Evolutionary conservation across 2,329 filamentous ascomycete species (phyloP), one percentile per base, ranked within the genome.

Genomic region (Aspergillus sergii): DNA sequence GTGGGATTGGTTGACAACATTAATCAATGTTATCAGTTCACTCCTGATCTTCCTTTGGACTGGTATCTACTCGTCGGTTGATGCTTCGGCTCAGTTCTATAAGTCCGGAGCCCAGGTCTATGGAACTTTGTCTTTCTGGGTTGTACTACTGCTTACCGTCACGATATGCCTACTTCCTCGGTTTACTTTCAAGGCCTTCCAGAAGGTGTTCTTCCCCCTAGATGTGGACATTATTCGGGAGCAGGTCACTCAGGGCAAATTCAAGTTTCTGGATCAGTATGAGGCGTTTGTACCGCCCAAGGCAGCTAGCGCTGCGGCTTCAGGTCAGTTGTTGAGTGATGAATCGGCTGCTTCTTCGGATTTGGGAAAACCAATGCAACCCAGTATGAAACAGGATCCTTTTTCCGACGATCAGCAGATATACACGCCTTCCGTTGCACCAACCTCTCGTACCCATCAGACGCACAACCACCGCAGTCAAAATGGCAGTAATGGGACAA

Each of bases 181-280:
- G 30, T 97, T 98, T 77, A 86, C 88, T 55, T 85, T 91, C 81
- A 99, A 99, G 81, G 84, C 89, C 36, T 80, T 95, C 57, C 95
- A 98, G 78, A 99, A 99, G 80, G 91, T 97, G 60, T 98, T 93
- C 80, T 92, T 91, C 78, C 95, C 95, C 4, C 90, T 91, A 69
- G 95, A 99, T 72, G 89, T 97, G 63, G 95, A 99, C 76, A 96
- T 99, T 68, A 89, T 99, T 72, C 92, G 95, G 55, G 95, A 99
- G 78, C 93, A 98, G 81, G 88, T 96, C 65, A 87, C 87, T 32
- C 84, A 89, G 80, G 95, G 95, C 69, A 89, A 90, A 73, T 98
- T 96, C 76, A 88, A 91, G 68, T 87, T 93, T 71, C 83, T 94
- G 57, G 85, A 88, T 61, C 78, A 87, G 46, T 81, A 82, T 58